These are phyloP conservation scores for Ceratocystis cacaofunesta DNA, from an alignment of 2,329 filamentous ascomycete species.

Conservation along the genomic window DNA sequence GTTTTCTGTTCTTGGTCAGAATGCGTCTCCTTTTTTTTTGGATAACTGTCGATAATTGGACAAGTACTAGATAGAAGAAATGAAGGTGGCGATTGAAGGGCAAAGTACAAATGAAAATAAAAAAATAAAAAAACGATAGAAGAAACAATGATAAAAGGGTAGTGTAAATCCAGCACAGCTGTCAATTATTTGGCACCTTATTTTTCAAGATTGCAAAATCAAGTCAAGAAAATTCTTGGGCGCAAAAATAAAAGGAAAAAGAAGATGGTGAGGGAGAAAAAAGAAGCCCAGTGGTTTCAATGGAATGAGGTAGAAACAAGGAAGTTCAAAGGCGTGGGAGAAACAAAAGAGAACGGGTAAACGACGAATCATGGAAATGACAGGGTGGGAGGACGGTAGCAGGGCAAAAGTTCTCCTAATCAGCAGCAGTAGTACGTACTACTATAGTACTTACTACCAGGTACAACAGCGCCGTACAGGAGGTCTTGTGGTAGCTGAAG, in stretches of 20 bases:
- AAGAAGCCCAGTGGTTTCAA: not conserved
- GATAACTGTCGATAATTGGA: not conserved
- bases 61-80: not conserved
- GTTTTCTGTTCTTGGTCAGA: conserved; percentile 5
- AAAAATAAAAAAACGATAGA: too few relatives aligned
- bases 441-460: not conserved
- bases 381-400: not conserved
- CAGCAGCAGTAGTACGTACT: not conserved
- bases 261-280: conserved; percentile 5
- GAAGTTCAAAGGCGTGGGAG: not conserved
- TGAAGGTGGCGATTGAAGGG: not conserved
- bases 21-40: not conserved
- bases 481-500: not conserved
- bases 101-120: not conserved
- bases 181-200: not conserved
- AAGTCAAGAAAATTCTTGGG: not conserved
- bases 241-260: conserved; percentile 1
- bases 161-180: not conserved
- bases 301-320: not conserved
- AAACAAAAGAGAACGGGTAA: not conserved
- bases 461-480: not conserved
- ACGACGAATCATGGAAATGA: conserved; percentile 2
- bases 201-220: not conserved
- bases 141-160: not conserved
- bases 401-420: not conserved